Evolutionary conservation across 129 eudicot genomes (phyloP).

Genomic region (Arctium minus): DNA sequence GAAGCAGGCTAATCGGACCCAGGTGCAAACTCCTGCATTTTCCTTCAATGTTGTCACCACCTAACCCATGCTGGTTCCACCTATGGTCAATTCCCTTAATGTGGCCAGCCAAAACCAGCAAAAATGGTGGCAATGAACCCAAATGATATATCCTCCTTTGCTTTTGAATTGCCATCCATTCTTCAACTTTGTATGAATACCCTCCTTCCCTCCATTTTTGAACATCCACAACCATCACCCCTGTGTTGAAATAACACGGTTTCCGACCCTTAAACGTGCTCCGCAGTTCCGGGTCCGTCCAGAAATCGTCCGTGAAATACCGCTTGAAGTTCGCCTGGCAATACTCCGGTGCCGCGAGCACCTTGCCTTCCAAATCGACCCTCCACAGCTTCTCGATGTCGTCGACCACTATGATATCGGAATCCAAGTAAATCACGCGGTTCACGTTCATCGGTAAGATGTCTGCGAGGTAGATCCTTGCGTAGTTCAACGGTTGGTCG

Average conservation of each 20-base stretch:
- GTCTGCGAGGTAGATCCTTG: constrained; percentile 40
- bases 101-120: constrained; percentile 50
- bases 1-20: constrained; percentile 59
- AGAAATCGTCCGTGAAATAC: constrained; percentile 42
- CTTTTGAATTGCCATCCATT: constrained; percentile 56
- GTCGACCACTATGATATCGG: constrained; percentile 49
- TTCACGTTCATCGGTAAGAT: constrained; percentile 34
- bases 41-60: constrained; percentile 55
- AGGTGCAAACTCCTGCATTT: constrained; percentile 57
- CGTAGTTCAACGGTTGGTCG: constrained; percentile 53
- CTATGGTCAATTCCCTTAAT: constrained; percentile 45
- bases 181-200: constrained; percentile 43
- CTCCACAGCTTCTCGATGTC: constrained; percentile 45
- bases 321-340: constrained; percentile 46
- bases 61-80: constrained; percentile 56
- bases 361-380: constrained; percentile 44
- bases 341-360: constrained; percentile 49
- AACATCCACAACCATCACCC: constrained; percentile 49
- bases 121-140: constrained; percentile 58
- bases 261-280: constrained; percentile 35
- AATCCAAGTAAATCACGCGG: constrained; percentile 49
- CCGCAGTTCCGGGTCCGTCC: constrained; percentile 32
- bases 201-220: constrained; percentile 44
- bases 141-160: constrained; percentile 47
- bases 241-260: constrained; percentile 49